A percentile compares a stretch with the other conserved stretches of the same genome.
Conservation (phyloP, 1,139 yeast species). For the Blastobotrys elegans region DNA sequence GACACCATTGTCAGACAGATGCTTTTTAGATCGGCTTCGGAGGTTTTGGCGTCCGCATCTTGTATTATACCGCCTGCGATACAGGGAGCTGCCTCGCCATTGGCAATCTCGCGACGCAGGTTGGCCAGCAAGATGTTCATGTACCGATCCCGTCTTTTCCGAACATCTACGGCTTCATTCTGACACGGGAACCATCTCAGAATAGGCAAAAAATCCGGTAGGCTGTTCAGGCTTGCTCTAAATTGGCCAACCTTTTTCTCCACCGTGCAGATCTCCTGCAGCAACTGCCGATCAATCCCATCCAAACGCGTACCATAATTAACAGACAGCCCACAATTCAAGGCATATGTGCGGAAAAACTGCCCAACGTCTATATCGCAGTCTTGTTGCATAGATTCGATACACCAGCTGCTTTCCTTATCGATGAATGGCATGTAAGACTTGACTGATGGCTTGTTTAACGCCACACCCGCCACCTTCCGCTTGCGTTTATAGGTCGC, state of each 20-base stretch:
- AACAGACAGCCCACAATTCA: conserved; percentile 51
- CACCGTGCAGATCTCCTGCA: conserved; percentile 54
- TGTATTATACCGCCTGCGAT: conserved; percentile 43
- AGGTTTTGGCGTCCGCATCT: conserved; percentile 25
- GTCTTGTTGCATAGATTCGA: conserved; percentile 14
- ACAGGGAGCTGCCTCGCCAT: conserved; percentile 34
- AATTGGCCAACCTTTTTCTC: conserved; percentile 60
- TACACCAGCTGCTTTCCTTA: conserved; percentile 36
- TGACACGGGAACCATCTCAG: conserved; percentile 37
- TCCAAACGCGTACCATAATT: conserved; percentile 59
- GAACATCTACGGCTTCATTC: conserved; percentile 37
- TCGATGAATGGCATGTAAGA: conserved; percentile 41
- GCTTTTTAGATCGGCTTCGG: conserved; percentile 48
- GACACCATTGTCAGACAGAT: conserved; percentile 72
- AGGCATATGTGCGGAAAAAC: conserved; percentile 48
- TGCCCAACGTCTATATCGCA: conserved; percentile 42
- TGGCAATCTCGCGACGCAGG: conserved; percentile 29
- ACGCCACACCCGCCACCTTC: conserved; percentile 48
- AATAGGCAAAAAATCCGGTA: conserved; percentile 57
- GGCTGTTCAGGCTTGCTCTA: conserved; percentile 58
- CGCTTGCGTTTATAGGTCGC: conserved; percentile 48
- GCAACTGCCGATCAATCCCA: conserved; percentile 38
- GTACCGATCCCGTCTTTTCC: conserved; percentile 50
- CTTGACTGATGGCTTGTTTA: conserved; percentile 39
- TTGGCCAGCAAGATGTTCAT: conserved; percentile 41